Base-by-base conservation (phyloP, 495 filamentous ascomycete genomes). In the Tetracladium setigerum region DNA sequence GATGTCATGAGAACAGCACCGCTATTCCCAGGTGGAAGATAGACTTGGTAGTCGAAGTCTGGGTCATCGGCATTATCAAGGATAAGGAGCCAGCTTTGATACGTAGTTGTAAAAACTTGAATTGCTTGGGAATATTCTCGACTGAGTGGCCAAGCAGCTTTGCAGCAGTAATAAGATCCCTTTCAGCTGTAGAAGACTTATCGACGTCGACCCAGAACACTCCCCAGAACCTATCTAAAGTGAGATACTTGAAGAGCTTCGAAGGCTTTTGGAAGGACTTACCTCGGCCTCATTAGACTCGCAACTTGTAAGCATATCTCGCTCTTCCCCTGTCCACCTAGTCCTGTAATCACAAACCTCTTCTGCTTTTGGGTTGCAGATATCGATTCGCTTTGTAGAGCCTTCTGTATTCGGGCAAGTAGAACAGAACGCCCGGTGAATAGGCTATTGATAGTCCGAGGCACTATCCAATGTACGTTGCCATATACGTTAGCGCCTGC, bases 41-140 rank as follows among this genome's bases (percentile, higher is more conserved):
- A 57, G 13, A 54, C 42, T 10, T 62, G 53, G 8, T 69, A 43
- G 18, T 52, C 18, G 2, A 66, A 47, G 1, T 59, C 50, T 17
- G 52, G 44, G 44, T 68, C 65, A 41, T 73, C 69, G 7, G 61
- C 69, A 38, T 71, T 67, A 50, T 68, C 65, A 32, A 68, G 56
- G 34, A 51, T 64, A 11, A 68, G 51, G 14, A 68, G 60, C 65
- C 60, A 68, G 19, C 53, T 55, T 16, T 43, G 47, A 5, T 50
- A 13, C 10, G 32, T n/a, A 15, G 40, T 19, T 33, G 53, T 30
- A 44, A 61, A n/a, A 56, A 52, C 24, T 63, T 55, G 53, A 56
- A 65, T 45, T 55, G 41, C 56, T 54, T 66, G 27, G 55, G 59
- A 9, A 65, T 15, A 35, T 47, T 42, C 17, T 50, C 30, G 16